Percentiles rank a stretch among this genome's conserved stretches.
Evolutionary conservation across 768 basidiomycete genomes (phyloP).

Genomic region (Tricholoma furcatifolium): DNA sequence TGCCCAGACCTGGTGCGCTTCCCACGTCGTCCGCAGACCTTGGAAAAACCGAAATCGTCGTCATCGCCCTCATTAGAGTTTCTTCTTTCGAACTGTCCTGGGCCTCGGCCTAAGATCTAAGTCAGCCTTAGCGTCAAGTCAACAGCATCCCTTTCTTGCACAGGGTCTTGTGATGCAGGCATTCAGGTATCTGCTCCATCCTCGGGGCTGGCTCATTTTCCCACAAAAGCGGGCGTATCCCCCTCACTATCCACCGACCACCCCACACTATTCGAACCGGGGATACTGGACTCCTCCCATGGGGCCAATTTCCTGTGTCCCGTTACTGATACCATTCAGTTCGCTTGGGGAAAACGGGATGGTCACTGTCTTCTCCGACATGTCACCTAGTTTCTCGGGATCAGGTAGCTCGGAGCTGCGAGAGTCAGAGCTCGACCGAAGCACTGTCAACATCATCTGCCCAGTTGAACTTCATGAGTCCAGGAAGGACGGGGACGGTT

Average conservation of each 20-base stretch:
- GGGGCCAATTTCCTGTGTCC: conserved; percentile 19
- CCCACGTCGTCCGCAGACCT: conserved; percentile 4
- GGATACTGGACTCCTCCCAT: conserved; percentile 20
- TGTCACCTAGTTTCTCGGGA: conserved; percentile 2
- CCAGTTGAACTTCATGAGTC: conserved; percentile 9
- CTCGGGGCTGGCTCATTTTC: conserved; percentile 17
- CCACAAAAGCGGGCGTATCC: conserved; percentile 22
- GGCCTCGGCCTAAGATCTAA: background rate
- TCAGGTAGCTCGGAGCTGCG: conserved; percentile 2
- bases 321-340: conserved; percentile 18
- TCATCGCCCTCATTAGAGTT: conserved; percentile 5
- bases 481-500: conserved; percentile 13
- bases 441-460: conserved; percentile 10
- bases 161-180: conserved; percentile 26
- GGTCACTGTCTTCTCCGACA: conserved; percentile 15
- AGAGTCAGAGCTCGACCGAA: conserved; percentile 8
- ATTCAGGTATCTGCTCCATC: conserved; percentile 18
- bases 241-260: background rate
- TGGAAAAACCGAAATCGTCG: conserved; percentile 4
- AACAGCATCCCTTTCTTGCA: conserved; percentile 35
- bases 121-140: background rate
- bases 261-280: conserved; percentile 2
- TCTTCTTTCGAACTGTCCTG: conserved; percentile 9
- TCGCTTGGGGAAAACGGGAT: conserved; percentile 24
- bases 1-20: background rate